Evolutionary conservation across 169 alveolate genomes (phyloP).

Genomic region (Eimeria tenella): DNA sequence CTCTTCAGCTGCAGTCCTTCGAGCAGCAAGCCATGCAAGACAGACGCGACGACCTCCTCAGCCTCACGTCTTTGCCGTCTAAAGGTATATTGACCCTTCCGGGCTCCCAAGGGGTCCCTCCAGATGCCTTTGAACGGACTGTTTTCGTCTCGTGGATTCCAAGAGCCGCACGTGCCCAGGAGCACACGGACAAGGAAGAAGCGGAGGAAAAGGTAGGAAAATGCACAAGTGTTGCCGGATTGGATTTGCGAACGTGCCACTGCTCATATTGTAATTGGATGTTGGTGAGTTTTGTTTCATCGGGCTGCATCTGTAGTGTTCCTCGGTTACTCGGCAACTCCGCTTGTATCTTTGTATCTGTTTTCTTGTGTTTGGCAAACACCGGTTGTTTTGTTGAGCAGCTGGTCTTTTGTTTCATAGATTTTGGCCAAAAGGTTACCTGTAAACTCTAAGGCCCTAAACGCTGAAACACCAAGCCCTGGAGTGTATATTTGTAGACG

Average conservation of each 20-base stretch:
- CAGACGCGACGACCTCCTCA: conserved; percentile 29
- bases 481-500: background rate
- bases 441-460: too few relatives aligned
- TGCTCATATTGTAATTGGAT: background rate
- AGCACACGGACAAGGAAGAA: conserved; percentile 34
- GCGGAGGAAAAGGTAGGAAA: conserved; percentile 46
- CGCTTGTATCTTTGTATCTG: too few relatives aligned
- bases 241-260: too few relatives aligned
- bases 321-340: too few relatives aligned
- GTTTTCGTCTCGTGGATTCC: conserved; percentile 77
- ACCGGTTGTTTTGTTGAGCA: too few relatives aligned
- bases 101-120: conserved; percentile 13
- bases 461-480: background rate
- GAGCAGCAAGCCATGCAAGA: conserved; percentile 41
- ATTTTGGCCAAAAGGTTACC: too few relatives aligned
- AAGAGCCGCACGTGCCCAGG: conserved; percentile 72
- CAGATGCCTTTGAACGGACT: conserved; percentile 53
- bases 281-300: background rate
- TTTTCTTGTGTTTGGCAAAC: too few relatives aligned
- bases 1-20: conserved; percentile 33
- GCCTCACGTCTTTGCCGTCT: background rate
- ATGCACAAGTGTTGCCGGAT: too few relatives aligned
- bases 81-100: conserved; percentile 19
- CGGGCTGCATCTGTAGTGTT: too few relatives aligned
- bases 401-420: too few relatives aligned